Base-by-base conservation (phyloP, 805 yeast genomes). In the Candida tibetensis region DNA sequence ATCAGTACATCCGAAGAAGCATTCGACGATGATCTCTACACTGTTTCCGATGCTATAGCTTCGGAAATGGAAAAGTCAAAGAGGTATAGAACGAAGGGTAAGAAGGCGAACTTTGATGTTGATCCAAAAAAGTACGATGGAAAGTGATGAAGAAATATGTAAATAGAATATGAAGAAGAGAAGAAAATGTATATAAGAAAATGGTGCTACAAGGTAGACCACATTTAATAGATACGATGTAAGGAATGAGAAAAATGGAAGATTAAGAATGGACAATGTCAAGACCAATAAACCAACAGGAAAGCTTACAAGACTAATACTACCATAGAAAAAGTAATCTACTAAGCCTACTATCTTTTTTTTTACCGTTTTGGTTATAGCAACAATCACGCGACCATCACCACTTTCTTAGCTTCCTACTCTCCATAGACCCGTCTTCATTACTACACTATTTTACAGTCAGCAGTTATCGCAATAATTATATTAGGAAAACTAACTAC, bases 11-110 rank as follows among this genome's bases (percentile, higher is more conserved):
- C 55, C 3, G 62, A 51, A 26, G 53, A 45, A 3, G 58, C 49
- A 17, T 62, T 60, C 34, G 58, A 56, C 3, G 49, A 53, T 17
- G 63, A 60, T 18, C 51, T 52, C n/a, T 51, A 55, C 18, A 49
- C 47, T 15, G 40, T 58, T 25, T 48, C 60, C 4, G 66, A 60
- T 38, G 38, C 50, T 1, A 42, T 58, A 25, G 68, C 71, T 5
- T 40, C 60, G 1, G 51, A 54, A 4, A 40, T 67, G 46, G 72
- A 67, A 47, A 39, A 39, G 9, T 51, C 64, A 30, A 57, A 52
- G 41, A 53, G 57, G 44, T 68, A 67, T 40, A 56, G 53, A 30
- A 39, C 46, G 12, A 47, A 60, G 45, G 71, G 68, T 4, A 62
- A 56, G 39, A 50, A 43, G 42, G 56, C 58, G 31, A 44, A 46